Evolutionary conservation across 2,329 filamentous ascomycete species (phyloP), one percentile per base, ranked within the genome.

Genomic region (Pestalotiopsis sp.): DNA sequence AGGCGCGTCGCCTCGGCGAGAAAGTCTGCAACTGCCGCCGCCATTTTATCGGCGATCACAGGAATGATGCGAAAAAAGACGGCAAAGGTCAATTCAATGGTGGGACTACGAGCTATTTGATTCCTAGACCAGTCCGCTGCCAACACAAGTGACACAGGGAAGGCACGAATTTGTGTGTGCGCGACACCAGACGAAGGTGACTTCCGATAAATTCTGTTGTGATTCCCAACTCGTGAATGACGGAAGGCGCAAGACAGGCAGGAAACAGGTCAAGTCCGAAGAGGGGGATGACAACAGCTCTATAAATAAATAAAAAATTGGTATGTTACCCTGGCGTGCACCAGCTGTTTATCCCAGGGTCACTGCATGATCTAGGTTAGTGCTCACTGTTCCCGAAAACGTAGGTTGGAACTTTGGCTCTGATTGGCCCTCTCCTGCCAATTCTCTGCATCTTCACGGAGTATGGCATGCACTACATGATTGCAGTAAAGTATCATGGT

Each of bases 371-470:
- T 27, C 6, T 6, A 25, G 13, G 57, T 13, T 59, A 59, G 27
- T 13, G 23, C 17, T 36, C 59, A 39, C 27, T 39, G 17, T 36
- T n/a, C 59, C 20, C 27, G 20, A 62, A 39, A 36, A 9, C 36
- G 61, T 14, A 52, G 61, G 61, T 20, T 23, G 39, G 61, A 64
- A 64, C 61, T 64, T 64, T 64, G 39, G 38, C 13, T 25, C 20
- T 64, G 25, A 64, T 64, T 64, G 61, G 61, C 23, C 13, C 57
- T 36, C 20, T 59, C 20, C 23, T 23, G 4, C 31, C 31, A 7
- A 36, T 11, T 36, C 31, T 36, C 31, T 36, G 9, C 31, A 36
- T 36, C 7, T 36, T 36, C 31, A 36, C 7, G 1, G 7, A 36
- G 31, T 36, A 36, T 36, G 31, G 31, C 6, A 36, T 36, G 31